Evolutionary conservation across 2,329 filamentous ascomycete genomes (phyloP).

Genomic region (Stagonosporopsis rhizophila): DNA sequence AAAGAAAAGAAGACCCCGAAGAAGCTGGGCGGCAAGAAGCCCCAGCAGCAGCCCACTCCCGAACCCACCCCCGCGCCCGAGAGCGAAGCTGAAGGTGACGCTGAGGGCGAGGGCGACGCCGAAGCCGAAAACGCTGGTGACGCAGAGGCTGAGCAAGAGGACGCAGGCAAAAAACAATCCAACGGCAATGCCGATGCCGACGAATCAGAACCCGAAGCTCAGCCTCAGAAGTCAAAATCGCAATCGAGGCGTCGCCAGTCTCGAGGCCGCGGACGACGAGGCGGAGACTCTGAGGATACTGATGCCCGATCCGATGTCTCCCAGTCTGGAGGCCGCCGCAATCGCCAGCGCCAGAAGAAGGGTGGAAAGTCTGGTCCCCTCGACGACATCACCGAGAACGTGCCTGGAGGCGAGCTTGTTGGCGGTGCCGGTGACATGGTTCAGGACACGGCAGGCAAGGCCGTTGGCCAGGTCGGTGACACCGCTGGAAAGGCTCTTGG

Average conservation of each 20-base stretch:
- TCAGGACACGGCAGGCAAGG: slow-evolving; percentile 62
- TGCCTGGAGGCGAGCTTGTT: slow-evolving; percentile 61
- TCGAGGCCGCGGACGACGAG: slow-evolving; percentile 57
- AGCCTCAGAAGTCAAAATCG: slow-evolving; percentile 46
- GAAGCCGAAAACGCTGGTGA: slow-evolving; percentile 18
- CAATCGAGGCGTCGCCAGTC: slow-evolving; percentile 58
- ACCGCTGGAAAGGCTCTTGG: slow-evolving; percentile 55
- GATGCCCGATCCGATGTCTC: slow-evolving; percentile 62
- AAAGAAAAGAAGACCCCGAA: slow-evolving; percentile 58
- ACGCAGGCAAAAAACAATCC: slow-evolving; percentile 47
- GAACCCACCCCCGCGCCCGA: slow-evolving; percentile 56
- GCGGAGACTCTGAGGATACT: slow-evolving; percentile 61
- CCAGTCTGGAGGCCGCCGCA: slow-evolving; percentile 61
- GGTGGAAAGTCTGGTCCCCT: slow-evolving; percentile 58
- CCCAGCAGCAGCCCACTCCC: slow-evolving; percentile 55
- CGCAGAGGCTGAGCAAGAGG: slow-evolving; percentile 52
- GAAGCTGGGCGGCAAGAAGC: slow-evolving; percentile 57
- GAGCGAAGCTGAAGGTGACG: slow-evolving; percentile 51
- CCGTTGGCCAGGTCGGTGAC: slow-evolving; percentile 55
- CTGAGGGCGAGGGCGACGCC: slow-evolving; percentile 12
- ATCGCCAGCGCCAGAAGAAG: slow-evolving; percentile 61
- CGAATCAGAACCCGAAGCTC: slow-evolving; percentile 55
- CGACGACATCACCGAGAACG: slow-evolving; percentile 62
- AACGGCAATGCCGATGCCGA: slow-evolving; percentile 50
- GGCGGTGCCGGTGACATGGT: slow-evolving; percentile 63